These are phyloP conservation scores for Metarhizium brunneum DNA, from an alignment of 2,329 filamentous ascomycete genomes.

Conservation along the genomic window DNA sequence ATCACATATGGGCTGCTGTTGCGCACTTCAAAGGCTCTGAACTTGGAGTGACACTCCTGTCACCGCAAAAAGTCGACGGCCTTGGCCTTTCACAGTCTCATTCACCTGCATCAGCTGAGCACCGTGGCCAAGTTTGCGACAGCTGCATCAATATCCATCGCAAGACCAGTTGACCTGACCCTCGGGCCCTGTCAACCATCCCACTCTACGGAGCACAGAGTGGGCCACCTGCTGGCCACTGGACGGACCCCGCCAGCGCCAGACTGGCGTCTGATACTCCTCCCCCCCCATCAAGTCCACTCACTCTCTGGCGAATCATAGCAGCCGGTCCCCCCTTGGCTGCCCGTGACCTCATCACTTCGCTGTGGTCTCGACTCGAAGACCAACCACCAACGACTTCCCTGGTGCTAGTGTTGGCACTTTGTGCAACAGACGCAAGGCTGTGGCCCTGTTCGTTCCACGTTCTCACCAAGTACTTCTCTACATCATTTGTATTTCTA, in stretches of 20 bases:
- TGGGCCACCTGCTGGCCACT: slow-evolving; percentile 2
- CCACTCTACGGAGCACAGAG: neutral
- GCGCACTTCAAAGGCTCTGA: neutral
- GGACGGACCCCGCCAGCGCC: slow-evolving; percentile 5
- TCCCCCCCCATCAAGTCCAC: slow-evolving; percentile 1
- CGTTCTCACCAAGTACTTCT: neutral
- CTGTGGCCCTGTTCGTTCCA: neutral
- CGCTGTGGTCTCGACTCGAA: slow-evolving; percentile 7
- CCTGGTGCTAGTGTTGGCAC: neutral
- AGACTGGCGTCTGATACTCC: slow-evolving; percentile 5
- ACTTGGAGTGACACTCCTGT: neutral
- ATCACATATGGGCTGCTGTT: too few relatives aligned
- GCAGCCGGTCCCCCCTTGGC: slow-evolving; percentile 6
- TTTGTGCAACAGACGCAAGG: slow-evolving; percentile 4
- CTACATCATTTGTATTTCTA: neutral
- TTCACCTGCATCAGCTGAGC: slow-evolving; percentile 4
- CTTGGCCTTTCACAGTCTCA: neutral
- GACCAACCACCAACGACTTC: slow-evolving; percentile 1
- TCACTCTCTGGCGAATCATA: slow-evolving; percentile 11
- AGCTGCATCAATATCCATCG: neutral
- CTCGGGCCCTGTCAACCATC: neutral
- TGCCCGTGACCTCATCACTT: slow-evolving; percentile 18
- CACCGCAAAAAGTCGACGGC: slow-evolving; percentile 1
- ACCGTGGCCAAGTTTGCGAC: neutral
- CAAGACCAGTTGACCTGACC: neutral